These are phyloP conservation scores for Erodium moschatum DNA, from an alignment of 441 rosid species.

Conservation along the genomic window DNA sequence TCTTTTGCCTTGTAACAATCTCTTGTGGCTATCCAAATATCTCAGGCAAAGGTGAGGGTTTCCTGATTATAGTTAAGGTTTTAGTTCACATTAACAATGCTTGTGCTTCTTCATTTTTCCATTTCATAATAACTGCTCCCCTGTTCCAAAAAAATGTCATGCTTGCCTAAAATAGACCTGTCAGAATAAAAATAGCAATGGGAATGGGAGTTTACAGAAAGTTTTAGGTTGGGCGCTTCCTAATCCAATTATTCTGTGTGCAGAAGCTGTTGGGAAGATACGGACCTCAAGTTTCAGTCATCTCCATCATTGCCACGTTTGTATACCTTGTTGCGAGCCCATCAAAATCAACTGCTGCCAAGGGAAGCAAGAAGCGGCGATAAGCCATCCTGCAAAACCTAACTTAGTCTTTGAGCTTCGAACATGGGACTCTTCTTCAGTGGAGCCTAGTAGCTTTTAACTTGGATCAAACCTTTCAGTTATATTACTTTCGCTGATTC, in stretches of 20 bases:
- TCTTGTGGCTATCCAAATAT: slow-evolving; percentile 22
- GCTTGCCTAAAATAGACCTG: no score
- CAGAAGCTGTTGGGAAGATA: slow-evolving; percentile 73
- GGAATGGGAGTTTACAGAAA: no score
- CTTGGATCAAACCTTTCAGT: no score
- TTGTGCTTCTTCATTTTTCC: background rate
- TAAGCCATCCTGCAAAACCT: background rate
- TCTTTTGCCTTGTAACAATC: slow-evolving; percentile 19
- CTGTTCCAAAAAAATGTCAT: background rate
- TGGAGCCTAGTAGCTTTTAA: no score
- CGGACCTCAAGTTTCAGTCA: slow-evolving; percentile 69
- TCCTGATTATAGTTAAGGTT: background rate
- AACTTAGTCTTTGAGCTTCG: no score
- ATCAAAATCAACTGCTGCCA: slow-evolving; percentile 34
- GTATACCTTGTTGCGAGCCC: slow-evolving; percentile 56
- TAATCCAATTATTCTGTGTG: slow-evolving; percentile 12
- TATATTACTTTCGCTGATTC: no score
- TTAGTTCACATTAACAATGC: background rate
- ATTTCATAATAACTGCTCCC: background rate
- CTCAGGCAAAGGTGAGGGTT: slow-evolving; percentile 75
- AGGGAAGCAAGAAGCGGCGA: slow-evolving; percentile 78
- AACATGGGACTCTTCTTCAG: no score
- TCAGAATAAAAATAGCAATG: no score
- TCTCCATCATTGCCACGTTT: slow-evolving; percentile 58
- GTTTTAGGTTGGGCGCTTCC: no score